Percentiles rank a stretch among this genome's conserved stretches.
Evolutionary conservation across 2,329 filamentous ascomycete species (phyloP).

Genomic region (Cercospora beticola): DNA sequence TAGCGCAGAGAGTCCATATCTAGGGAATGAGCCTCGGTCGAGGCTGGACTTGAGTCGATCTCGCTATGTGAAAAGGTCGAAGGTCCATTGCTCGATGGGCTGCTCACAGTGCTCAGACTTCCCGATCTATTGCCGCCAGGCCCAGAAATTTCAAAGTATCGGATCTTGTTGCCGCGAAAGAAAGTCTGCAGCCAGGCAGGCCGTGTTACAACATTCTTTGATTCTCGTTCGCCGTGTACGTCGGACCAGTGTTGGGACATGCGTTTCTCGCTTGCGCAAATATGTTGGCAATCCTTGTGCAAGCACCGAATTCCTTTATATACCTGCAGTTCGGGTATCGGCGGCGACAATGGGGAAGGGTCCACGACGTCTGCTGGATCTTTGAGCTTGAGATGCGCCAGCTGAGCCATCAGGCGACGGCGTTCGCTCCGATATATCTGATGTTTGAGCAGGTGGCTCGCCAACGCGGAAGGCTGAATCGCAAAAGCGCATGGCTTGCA

Average conservation of each 20-base stretch:
- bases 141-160: conserved; percentile 24
- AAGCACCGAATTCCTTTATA: conserved; percentile 18
- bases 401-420: conserved; percentile 14
- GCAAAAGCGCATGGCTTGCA: conserved; percentile 24
- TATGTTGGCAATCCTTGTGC: conserved; percentile 16
- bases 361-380: conserved; percentile 15
- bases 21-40: neutral
- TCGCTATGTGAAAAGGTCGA: neutral
- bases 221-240: conserved; percentile 22
- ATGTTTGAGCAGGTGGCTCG: conserved; percentile 22
- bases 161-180: conserved; percentile 26
- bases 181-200: conserved; percentile 25
- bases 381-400: conserved; percentile 18
- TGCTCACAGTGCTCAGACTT: conserved; percentile 4
- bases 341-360: conserved; percentile 10
- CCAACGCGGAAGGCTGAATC: conserved; percentile 20
- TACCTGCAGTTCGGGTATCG: conserved; percentile 18
- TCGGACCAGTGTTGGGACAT: conserved; percentile 25
- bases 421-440: conserved; percentile 24
- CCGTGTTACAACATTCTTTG: conserved; percentile 19
- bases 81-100: conserved; percentile 2
- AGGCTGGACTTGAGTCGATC: neutral
- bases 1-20: conserved; percentile 20
- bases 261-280: conserved; percentile 24
- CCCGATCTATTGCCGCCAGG: conserved; percentile 1